Evolutionary conservation across 495 filamentous ascomycete genomes (phyloP).

Genomic region (Aspergillus heteromorphus): DNA sequence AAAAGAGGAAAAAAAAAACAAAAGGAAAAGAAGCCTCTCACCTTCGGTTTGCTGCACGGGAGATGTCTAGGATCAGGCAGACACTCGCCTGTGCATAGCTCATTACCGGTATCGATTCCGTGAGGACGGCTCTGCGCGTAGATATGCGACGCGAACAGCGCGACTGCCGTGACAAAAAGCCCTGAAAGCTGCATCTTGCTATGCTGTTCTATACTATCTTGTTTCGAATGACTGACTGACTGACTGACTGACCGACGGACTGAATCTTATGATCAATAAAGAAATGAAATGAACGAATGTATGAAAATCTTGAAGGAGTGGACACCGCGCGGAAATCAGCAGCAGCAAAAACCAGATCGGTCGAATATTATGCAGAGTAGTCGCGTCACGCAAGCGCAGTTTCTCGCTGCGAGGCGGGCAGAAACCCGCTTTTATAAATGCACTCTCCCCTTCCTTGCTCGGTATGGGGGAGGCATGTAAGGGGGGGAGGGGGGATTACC

Average conservation of each 20-base stretch:
- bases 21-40: background rate
- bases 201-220: background rate
- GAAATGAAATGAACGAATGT: background rate
- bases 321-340: background rate
- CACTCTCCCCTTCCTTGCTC: no score
- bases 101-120: conserved; percentile 3
- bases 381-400: no score
- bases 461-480: no score
- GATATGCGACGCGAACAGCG: conserved; percentile 1
- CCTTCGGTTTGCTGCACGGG: background rate
- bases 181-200: conserved; percentile 1
- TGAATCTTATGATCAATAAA: no score
- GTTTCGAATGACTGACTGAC: no score
- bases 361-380: background rate
- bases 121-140: background rate
- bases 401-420: no score
- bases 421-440: no score
- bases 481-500: no score
- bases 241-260: no score
- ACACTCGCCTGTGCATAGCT: background rate
- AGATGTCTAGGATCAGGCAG: background rate
- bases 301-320: background rate
- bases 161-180: background rate
- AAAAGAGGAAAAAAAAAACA: no score
- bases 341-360: background rate